These are phyloP conservation scores for Magnolia kwangsiensis DNA, from an alignment of 164 flowering plant genomes.

Conservation along the genomic window DNA sequence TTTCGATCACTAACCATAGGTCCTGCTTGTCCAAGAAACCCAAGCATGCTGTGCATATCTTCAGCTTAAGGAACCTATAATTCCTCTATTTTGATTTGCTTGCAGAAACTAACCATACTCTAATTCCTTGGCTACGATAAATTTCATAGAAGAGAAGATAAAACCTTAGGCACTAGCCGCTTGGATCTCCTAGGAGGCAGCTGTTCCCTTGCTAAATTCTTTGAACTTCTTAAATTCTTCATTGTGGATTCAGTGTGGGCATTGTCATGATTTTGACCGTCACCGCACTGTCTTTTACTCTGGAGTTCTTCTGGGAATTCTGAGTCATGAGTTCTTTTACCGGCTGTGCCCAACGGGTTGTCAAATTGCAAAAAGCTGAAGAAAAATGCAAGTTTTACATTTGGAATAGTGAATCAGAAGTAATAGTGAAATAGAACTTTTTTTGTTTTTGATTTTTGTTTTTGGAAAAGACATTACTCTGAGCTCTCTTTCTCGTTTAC, in stretches of 20 bases:
- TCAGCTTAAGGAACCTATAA: background rate
- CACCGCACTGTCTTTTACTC: conserved; percentile 21
- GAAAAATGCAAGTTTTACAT: conserved; percentile 5
- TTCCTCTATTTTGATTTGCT: background rate
- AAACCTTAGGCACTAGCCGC: conserved; percentile 44
- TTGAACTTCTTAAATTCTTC: conserved; percentile 30
- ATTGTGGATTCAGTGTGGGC: conserved; percentile 9
- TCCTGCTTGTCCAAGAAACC: background rate
- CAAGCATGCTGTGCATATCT: background rate
- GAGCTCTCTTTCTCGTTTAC: conserved; percentile 25
- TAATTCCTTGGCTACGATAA: background rate
- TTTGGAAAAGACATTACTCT: conserved; percentile 26
- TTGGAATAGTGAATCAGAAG: conserved; percentile 2
- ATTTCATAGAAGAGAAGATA: background rate
- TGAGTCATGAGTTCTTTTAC: conserved; percentile 10
- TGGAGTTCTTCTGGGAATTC: conserved; percentile 22
- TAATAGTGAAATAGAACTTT: background rate
- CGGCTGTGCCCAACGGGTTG: conserved; percentile 21
- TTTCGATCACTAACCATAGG: background rate
- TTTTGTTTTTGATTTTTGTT: background rate
- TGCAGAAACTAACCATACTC: background rate
- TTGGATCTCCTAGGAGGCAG: conserved; percentile 38
- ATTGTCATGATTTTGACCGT: conserved; percentile 8
- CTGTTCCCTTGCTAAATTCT: conserved; percentile 14
- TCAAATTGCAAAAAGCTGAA: conserved; percentile 36